A percentile compares a stretch with the other conserved stretches of the same genome.
Conservation (phyloP, 2,329 filamentous ascomycete genomes). For the Talaromyces atroroseus region DNA sequence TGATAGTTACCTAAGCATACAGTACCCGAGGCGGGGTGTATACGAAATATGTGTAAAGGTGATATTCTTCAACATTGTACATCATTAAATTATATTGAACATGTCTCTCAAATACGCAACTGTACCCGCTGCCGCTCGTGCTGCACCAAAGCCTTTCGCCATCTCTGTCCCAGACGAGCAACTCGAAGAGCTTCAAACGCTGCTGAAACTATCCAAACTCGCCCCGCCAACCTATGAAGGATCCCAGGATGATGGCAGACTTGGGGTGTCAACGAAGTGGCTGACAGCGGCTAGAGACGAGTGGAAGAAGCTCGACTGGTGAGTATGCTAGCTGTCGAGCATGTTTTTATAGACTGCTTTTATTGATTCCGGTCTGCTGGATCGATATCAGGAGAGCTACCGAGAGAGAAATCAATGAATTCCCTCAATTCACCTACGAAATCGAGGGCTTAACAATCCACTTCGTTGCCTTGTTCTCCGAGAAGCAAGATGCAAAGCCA, state of each 20-base stretch:
- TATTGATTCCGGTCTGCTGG: background rate
- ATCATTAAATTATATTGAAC: background rate
- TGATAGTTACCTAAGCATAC: no score
- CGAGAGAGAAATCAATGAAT: conserved; percentile 44
- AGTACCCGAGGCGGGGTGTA: no score
- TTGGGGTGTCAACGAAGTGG: conserved; percentile 47
- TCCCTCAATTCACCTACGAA: conserved; percentile 46
- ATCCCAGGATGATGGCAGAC: conserved; percentile 35
- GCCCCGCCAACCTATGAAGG: conserved; percentile 48
- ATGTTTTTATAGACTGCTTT: background rate
- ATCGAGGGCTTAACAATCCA: conserved; percentile 41
- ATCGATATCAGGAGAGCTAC: conserved; percentile 24
- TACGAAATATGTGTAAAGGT: no score
- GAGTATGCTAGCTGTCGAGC: no score
- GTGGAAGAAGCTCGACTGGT: conserved; percentile 49
- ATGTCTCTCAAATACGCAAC: conserved; percentile 25
- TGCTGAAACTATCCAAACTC: conserved; percentile 46
- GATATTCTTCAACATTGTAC: no score
- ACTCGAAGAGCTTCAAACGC: conserved; percentile 42
- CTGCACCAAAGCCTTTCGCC: conserved; percentile 39
- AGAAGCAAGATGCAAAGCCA: conserved; percentile 46
- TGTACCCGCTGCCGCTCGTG: conserved; percentile 32
- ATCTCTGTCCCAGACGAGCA: conserved; percentile 40
- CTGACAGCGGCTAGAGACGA: conserved; percentile 35
- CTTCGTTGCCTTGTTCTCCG: conserved; percentile 52